Conservation (phyloP, 148 eudicot genomes). For the Persicaria tinctoria region DNA sequence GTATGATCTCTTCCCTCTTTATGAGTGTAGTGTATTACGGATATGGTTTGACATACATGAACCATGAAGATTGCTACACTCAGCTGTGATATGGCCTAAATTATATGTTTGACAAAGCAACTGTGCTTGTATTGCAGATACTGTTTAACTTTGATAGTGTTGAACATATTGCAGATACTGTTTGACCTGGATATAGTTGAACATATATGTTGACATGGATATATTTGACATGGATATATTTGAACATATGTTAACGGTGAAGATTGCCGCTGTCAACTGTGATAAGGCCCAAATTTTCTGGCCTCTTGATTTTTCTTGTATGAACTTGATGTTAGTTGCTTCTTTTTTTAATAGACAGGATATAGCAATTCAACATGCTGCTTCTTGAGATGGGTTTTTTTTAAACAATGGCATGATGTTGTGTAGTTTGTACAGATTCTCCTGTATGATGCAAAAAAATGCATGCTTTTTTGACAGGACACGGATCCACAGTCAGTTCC, state of each 20-base stretch:
- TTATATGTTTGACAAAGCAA: not conserved
- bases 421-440: too few relatives aligned
- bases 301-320: not conserved
- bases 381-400: not conserved
- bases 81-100: not conserved
- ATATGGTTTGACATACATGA: not conserved
- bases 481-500: conserved; percentile 8
- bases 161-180: too few relatives aligned
- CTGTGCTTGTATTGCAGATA: too few relatives aligned
- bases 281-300: not conserved
- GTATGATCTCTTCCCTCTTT: conserved; percentile 26
- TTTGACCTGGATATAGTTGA: too few relatives aligned
- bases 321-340: not conserved
- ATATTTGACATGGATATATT: not conserved
- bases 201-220: not conserved
- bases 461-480: not conserved
- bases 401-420: too few relatives aligned
- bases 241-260: not conserved
- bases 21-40: not conserved
- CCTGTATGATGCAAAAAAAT: too few relatives aligned
- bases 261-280: not conserved
- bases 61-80: not conserved
- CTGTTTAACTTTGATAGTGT: too few relatives aligned
- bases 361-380: not conserved
- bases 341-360: not conserved